Evolutionary conservation across 768 basidiomycete genomes (phyloP).

Genomic region (Psilocybe cyanescens): DNA sequence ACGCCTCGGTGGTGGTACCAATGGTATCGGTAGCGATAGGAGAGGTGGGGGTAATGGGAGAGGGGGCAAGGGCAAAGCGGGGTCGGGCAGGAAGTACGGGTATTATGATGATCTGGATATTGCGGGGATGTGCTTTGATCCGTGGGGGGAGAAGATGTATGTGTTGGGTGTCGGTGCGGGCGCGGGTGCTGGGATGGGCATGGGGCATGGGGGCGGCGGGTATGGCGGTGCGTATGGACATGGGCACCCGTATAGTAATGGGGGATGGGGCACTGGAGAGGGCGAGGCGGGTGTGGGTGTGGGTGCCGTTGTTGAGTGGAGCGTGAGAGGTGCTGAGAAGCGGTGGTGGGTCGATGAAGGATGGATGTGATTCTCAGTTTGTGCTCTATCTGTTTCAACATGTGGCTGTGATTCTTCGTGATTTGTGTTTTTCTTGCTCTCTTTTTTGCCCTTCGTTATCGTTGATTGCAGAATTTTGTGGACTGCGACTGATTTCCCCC

Average conservation of each 20-base stretch:
- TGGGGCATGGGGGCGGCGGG: constrained; percentile 1
- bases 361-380: constrained; percentile 35
- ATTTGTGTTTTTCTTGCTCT: too few species aligned
- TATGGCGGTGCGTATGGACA: not conserved
- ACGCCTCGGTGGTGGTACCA: too few species aligned
- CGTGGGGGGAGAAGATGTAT: constrained; percentile 34
- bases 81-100: not conserved
- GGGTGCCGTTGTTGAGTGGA: constrained; percentile 71
- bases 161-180: constrained; percentile 16
- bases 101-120: constrained; percentile 32
- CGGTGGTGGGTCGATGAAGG: constrained; percentile 67
- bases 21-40: too few species aligned
- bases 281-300: not conserved
- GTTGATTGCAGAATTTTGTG: too few species aligned
- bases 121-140: constrained; percentile 35
- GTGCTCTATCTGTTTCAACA: too few species aligned
- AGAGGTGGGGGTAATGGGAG: not conserved
- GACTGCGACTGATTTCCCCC: too few species aligned
- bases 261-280: constrained; percentile 1
- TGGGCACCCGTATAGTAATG: constrained; percentile 1
- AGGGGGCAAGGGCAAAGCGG: not conserved
- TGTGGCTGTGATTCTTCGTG: too few species aligned
- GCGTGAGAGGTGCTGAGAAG: constrained; percentile 71
- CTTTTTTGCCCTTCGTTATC: too few species aligned
- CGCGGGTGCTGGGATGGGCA: constrained; percentile 17